These are phyloP conservation scores for Lactifluus rugatus DNA, from an alignment of 768 basidiomycete species.

Conservation along the genomic window DNA sequence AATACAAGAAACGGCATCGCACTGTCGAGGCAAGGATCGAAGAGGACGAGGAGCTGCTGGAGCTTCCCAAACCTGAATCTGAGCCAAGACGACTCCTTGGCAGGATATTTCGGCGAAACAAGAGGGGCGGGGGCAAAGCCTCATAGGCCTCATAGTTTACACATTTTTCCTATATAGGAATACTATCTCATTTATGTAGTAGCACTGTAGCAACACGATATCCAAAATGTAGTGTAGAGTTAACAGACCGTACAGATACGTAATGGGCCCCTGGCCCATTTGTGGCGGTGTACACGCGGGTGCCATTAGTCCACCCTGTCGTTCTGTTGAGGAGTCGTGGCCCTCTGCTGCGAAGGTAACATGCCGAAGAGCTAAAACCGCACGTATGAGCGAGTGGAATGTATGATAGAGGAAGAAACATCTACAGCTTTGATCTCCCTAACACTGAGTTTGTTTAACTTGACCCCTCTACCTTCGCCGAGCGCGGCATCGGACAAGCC, in stretches of 20 bases:
- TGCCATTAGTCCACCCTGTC: background rate
- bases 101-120: background rate
- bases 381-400: background rate
- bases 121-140: background rate
- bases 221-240: background rate
- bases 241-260: background rate
- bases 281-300: too few relatives aligned
- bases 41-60: background rate
- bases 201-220: background rate
- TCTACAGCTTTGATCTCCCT: conserved; percentile 56
- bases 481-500: conserved; percentile 60
- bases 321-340: background rate
- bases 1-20: conserved; percentile 33
- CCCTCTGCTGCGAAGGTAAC: conserved; percentile 7
- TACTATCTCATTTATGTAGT: background rate
- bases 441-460: conserved; percentile 57
- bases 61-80: background rate
- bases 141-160: too few relatives aligned
- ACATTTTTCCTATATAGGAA: too few relatives aligned
- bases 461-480: conserved; percentile 54
- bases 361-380: conserved; percentile 25
- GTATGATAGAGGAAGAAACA: background rate
- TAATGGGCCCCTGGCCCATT: too few relatives aligned
- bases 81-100: background rate
- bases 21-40: background rate